Percentiles rank a stretch among this genome's conserved stretches.
Conservation (phyloP, 192 early-diverging fungal species). For the Coemansia sp. region DNA sequence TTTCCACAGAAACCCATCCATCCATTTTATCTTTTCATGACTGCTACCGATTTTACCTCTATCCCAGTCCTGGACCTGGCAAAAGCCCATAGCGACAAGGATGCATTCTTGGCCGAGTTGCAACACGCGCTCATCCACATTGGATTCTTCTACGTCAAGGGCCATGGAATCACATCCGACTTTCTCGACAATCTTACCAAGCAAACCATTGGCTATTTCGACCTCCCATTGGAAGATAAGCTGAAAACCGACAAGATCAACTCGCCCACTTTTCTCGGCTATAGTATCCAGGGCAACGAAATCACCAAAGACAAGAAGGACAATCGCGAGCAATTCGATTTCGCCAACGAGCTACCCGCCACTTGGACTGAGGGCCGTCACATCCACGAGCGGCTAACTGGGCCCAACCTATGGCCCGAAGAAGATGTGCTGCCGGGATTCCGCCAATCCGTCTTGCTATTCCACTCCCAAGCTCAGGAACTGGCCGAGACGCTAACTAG, state of each 20-base stretch:
- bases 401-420: slow-evolving; percentile 64
- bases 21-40: neutral
- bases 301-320: slow-evolving; percentile 53
- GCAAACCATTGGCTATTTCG: slow-evolving; percentile 47
- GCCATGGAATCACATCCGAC: slow-evolving; percentile 37
- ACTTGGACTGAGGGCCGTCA: slow-evolving; percentile 26
- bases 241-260: slow-evolving; percentile 56
- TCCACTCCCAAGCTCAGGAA: slow-evolving; percentile 37
- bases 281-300: slow-evolving; percentile 52
- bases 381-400: slow-evolving; percentile 51
- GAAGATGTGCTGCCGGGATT: slow-evolving; percentile 44
- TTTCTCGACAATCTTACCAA: slow-evolving; percentile 35
- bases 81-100: slow-evolving; percentile 10
- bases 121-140: slow-evolving; percentile 56
- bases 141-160: slow-evolving; percentile 60
- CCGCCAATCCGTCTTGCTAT: slow-evolving; percentile 33
- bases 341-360: slow-evolving; percentile 50
- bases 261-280: slow-evolving; percentile 61
- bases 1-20: neutral
- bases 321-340: slow-evolving; percentile 59
- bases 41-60: slow-evolving; percentile 11
- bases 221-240: slow-evolving; percentile 58
- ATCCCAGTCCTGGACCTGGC: slow-evolving; percentile 28
- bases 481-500: slow-evolving; percentile 52
- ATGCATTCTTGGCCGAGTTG: slow-evolving; percentile 47